Evolutionary conservation across 2,329 filamentous ascomycete genomes (phyloP), one percentile per base, ranked within the genome.

Genomic region (Aspergillus thermomutatus): DNA sequence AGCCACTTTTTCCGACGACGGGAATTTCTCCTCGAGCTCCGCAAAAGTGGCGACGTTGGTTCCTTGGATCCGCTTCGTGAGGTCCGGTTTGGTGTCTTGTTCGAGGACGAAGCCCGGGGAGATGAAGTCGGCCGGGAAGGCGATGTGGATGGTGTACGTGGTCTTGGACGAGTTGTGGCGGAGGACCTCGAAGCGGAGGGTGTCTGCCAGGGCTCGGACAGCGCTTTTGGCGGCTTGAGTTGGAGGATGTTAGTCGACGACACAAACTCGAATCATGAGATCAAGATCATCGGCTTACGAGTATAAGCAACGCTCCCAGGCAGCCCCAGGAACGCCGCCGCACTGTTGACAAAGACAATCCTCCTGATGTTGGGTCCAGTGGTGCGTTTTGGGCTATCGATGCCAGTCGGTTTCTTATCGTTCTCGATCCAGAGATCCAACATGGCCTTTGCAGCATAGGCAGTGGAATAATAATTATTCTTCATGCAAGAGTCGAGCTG

Each of bases 121-220:
- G 17, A 53, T 34, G 26, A 57, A 53, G 27, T 52, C 50, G 6
- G 50, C 41, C 3, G 55, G 55, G n/a, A 57, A 57, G 25, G 50
- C 50, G 37, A 52, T 52, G 47, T 57, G 55, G 23, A 57, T 41
- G 9, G 43, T 40, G 50, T 53, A 53, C 4, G 43, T 28, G 31
- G 46, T 31, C 2, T 4, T 19, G 7, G 50, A 1, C 19, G 27
- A 28, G 34, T 28, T 34, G 50, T 57, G 50, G 7, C 50, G 55
- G n/a, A 57, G 28, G 26, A 57, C 41, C 28, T 57, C 55, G 2
- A 26, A 31, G 10, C 55, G 55, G 3, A 57, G 55, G 19, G 50
- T 53, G 23, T 57, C 55, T 11, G 55, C 55, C 2, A 57, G 45
- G 10, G 45, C 55, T 26, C 50, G 45, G 26, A 53, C 31, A 4